These are phyloP conservation scores for Zygoascus tannicola DNA, from an alignment of 805 yeast species.

Conservation along the genomic window DNA sequence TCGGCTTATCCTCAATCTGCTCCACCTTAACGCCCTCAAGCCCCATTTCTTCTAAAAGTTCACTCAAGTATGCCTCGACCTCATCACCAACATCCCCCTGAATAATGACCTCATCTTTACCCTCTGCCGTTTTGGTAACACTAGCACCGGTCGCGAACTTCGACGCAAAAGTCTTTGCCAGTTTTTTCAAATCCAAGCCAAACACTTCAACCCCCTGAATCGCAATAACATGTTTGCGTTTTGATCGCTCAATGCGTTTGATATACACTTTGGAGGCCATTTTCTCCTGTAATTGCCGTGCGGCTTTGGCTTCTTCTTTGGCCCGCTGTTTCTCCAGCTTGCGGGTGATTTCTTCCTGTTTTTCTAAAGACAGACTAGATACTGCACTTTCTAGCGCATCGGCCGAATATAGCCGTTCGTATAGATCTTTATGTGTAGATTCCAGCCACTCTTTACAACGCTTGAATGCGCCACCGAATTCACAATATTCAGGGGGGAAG, in stretches of 20 bases:
- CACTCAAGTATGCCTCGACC: constrained; percentile 66
- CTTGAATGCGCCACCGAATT: constrained; percentile 71
- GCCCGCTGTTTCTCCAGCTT: constrained; percentile 78
- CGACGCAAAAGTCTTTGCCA: constrained; percentile 85
- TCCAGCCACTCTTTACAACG: constrained; percentile 80
- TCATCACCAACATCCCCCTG: constrained; percentile 96
- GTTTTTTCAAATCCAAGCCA: constrained; percentile 79
- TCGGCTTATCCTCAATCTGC: constrained; percentile 71
- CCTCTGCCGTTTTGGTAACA: constrained; percentile 81
- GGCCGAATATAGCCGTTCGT: constrained; percentile 45
- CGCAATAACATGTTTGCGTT: constrained; percentile 78
- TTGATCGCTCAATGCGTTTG: constrained; percentile 83
- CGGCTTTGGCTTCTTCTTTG: constrained; percentile 58
- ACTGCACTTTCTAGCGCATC: constrained; percentile 42
- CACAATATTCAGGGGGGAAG: constrained; percentile 88
- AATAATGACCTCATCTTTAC: constrained; percentile 81
- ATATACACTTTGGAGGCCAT: constrained; percentile 72
- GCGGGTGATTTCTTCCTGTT: constrained; percentile 71
- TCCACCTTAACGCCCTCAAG: constrained; percentile 82
- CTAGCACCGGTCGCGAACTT: constrained; percentile 95
- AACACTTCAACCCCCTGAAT: constrained; percentile 83
- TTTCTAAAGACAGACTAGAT: constrained; percentile 52
- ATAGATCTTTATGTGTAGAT: constrained; percentile 49
- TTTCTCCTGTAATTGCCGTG: constrained; percentile 71
- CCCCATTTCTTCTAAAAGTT: constrained; percentile 71